A percentile compares a stretch with the other conserved stretches of the same genome.
These are phyloP conservation scores for Exobasidium rhododendri DNA, from an alignment of 1,284 basidiomycete species.

Conservation along the genomic window DNA sequence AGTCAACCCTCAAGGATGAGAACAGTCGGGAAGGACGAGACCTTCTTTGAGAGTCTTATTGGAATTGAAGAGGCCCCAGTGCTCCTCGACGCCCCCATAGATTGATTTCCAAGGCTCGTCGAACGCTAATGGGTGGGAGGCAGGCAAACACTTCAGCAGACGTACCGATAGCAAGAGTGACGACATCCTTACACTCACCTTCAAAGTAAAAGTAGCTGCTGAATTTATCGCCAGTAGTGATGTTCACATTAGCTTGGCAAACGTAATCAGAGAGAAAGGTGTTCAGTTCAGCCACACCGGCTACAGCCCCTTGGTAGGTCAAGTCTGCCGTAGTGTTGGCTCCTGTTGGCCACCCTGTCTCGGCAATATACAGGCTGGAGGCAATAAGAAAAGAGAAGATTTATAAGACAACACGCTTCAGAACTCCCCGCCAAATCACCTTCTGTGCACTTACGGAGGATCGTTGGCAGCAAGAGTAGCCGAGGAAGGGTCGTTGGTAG, in stretches of 20 bases:
- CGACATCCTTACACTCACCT: too few species aligned
- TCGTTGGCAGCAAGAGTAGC: not conserved
- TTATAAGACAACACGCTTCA: conserved; percentile 53
- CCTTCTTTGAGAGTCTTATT: conserved; percentile 36
- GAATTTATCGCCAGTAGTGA: conserved; percentile 63
- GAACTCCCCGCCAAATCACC: too few species aligned
- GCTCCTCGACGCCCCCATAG: conserved; percentile 80
- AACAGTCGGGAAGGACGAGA: conserved; percentile 58
- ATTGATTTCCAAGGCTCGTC: conserved; percentile 79
- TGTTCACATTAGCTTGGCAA: conserved; percentile 77
- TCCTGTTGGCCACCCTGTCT: conserved; percentile 89
- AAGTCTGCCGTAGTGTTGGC: conserved; percentile 28
- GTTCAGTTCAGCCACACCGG: conserved; percentile 34
- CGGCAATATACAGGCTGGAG: conserved; percentile 72
- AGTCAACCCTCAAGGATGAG: conserved; percentile 31
- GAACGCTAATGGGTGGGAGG: too few species aligned
- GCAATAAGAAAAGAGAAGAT: conserved; percentile 58
- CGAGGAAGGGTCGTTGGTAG: conserved; percentile 60
- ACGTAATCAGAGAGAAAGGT: conserved; percentile 77
- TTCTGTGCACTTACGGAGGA: not conserved
- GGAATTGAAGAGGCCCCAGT: conserved; percentile 41
- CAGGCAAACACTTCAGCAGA: too few species aligned
- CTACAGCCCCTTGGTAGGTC: conserved; percentile 28
- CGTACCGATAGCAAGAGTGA: too few species aligned
- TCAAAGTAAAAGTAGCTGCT: conserved; percentile 57